Evolutionary conservation across 106 monocot genomes (phyloP).

Genomic region (Allium fistulosum): DNA sequence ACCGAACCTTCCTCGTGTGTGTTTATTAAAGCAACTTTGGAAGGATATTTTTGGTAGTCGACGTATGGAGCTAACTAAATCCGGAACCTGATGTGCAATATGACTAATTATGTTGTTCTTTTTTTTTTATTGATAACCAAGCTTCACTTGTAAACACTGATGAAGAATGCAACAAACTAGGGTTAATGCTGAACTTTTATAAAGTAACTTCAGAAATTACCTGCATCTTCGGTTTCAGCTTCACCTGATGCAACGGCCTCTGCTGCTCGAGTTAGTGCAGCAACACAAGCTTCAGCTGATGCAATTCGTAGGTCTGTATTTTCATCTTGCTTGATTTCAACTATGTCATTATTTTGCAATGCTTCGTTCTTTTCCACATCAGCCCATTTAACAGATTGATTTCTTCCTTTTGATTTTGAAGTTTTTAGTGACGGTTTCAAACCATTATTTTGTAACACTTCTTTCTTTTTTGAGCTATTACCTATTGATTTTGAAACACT

Average conservation of each 20-base stretch:
- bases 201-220: conserved; percentile 15
- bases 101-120: too few species aligned
- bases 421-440: conserved; percentile 65
- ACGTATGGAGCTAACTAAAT: too few species aligned
- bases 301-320: conserved; percentile 17
- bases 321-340: too few species aligned
- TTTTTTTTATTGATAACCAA: not conserved
- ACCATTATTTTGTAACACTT: conserved; percentile 5
- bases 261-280: conserved; percentile 57
- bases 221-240: conserved; percentile 61
- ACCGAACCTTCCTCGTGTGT: too few species aligned
- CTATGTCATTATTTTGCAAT: conserved; percentile 1
- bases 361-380: conserved; percentile 24
- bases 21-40: too few species aligned
- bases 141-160: not conserved
- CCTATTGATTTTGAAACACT: not conserved
- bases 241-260: conserved; percentile 47
- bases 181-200: too few species aligned
- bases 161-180: not conserved
- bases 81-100: too few species aligned
- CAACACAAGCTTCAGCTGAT: conserved; percentile 81
- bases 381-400: conserved; percentile 69
- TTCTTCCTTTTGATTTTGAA: conserved; percentile 18
- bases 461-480: not conserved
- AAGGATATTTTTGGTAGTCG: too few species aligned